A percentile compares a stretch with the other conserved stretches of the same genome.
These are phyloP conservation scores for Tubosaeta sp. DNA, from an alignment of 768 basidiomycete species.

Conservation along the genomic window DNA sequence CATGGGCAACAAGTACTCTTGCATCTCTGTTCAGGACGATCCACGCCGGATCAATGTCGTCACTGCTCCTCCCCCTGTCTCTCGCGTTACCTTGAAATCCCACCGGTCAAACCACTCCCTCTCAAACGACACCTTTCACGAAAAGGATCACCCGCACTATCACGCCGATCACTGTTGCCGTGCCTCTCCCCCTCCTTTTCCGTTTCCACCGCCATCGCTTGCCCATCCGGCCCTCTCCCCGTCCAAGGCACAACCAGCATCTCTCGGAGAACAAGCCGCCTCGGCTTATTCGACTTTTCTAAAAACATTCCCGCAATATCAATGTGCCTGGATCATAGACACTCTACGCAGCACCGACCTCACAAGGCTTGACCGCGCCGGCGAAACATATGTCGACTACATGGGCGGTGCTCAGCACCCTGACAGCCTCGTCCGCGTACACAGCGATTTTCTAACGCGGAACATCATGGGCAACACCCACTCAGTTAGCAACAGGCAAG, in stretches of 20 bases:
- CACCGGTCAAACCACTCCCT: slow-evolving; percentile 34
- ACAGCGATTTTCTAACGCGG: slow-evolving; percentile 62
- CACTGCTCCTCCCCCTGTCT: slow-evolving; percentile 10
- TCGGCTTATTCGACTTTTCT: slow-evolving; percentile 49
- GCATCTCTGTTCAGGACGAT: slow-evolving; percentile 9
- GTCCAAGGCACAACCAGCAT: slow-evolving; percentile 19
- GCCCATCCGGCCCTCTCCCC: slow-evolving; percentile 12
- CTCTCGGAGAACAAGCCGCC: slow-evolving; percentile 33
- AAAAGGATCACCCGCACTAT: slow-evolving; percentile 19
- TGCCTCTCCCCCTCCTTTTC: slow-evolving; percentile 1
- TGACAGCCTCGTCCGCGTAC: slow-evolving; percentile 67
- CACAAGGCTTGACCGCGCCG: slow-evolving; percentile 50
- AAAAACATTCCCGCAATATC: slow-evolving; percentile 48
- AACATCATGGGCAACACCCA: slow-evolving; percentile 80
- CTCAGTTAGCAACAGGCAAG: slow-evolving; percentile 74
- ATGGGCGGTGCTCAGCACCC: slow-evolving; percentile 85
- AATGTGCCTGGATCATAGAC: slow-evolving; percentile 67
- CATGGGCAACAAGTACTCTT: slow-evolving; percentile 33
- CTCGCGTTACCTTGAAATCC: slow-evolving; percentile 40
- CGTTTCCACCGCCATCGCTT: not conserved
- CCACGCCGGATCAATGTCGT: slow-evolving; percentile 4
- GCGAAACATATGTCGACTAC: slow-evolving; percentile 80
- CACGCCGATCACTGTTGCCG: slow-evolving; percentile 5
- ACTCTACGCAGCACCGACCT: slow-evolving; percentile 63
- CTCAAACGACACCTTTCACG: slow-evolving; percentile 39